These are phyloP conservation scores for Penicillium crystallinum DNA, from an alignment of 495 filamentous ascomycete species.

Conservation along the genomic window DNA sequence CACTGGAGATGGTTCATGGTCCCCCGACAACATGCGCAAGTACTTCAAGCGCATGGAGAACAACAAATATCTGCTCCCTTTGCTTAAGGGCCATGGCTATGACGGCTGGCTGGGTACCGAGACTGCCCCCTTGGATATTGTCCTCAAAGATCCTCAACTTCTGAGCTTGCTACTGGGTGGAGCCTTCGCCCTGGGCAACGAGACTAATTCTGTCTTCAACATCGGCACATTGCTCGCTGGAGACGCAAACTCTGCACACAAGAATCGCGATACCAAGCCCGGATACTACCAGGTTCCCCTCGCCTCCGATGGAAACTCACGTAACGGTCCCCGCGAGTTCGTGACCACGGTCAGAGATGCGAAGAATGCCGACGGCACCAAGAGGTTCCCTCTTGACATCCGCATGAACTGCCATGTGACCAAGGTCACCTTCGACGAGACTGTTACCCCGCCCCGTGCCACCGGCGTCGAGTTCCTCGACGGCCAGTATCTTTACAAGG, in stretches of 20 bases:
- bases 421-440: conserved; percentile 50
- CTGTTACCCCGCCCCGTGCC: conserved; percentile 42
- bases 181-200: conserved; percentile 45
- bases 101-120: conserved; percentile 53
- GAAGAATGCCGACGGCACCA: conserved; percentile 43
- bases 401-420: conserved; percentile 57
- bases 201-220: conserved; percentile 33
- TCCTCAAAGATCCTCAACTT: conserved; percentile 48
- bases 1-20: conserved; percentile 42
- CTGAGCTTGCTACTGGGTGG: conserved; percentile 46
- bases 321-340: conserved; percentile 51
- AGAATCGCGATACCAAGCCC: conserved; percentile 31
- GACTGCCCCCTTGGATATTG: conserved; percentile 41
- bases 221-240: conserved; percentile 40
- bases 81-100: conserved; percentile 48
- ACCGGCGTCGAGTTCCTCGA: conserved; percentile 60
- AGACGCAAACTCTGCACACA: conserved; percentile 48
- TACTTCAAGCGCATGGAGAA: conserved; percentile 48
- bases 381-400: conserved; percentile 56
- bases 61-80: conserved; percentile 45
- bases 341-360: conserved; percentile 48
- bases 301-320: conserved; percentile 37
- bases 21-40: conserved; percentile 37
- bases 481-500: conserved; percentile 55
- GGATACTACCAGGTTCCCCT: conserved; percentile 53